These are phyloP conservation scores for Persicaria maculosa DNA, from an alignment of 148 eudicot genomes.

Conservation along the genomic window DNA sequence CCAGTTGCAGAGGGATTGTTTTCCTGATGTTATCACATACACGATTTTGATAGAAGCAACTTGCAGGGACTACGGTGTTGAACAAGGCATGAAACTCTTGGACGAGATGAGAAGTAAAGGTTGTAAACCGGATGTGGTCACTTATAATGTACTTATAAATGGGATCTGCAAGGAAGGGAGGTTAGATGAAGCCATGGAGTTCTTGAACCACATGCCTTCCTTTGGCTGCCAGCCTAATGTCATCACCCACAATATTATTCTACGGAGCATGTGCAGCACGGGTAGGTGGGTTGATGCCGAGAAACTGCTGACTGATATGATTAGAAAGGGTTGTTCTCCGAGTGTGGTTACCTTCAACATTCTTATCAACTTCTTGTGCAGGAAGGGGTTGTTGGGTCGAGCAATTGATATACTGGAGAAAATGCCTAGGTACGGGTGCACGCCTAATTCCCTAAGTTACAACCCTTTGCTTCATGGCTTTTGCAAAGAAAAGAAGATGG, in stretches of 20 bases:
- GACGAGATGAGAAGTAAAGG: conserved; percentile 76
- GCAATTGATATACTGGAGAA: conserved; percentile 58
- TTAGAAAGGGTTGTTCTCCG: conserved; percentile 52
- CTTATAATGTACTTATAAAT: conserved; percentile 64
- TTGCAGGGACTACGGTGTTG: conserved; percentile 64
- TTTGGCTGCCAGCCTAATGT: conserved; percentile 65
- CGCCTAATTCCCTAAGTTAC: conserved; percentile 60
- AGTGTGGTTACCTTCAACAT: conserved; percentile 63
- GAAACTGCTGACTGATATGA: conserved; percentile 55
- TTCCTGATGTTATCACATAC: conserved; percentile 65
- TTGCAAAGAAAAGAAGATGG: conserved; percentile 69
- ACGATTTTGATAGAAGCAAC: conserved; percentile 69
- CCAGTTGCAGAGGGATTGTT: conserved; percentile 47
- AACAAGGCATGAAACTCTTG: conserved; percentile 58
- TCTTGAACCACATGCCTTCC: conserved; percentile 42
- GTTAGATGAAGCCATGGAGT: conserved; percentile 54
- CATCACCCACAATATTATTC: conserved; percentile 48
- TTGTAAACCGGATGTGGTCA: conserved; percentile 63
- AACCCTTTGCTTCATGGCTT: conserved; percentile 63
- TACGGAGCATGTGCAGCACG: conserved; percentile 51
- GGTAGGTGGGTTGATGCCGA: conserved; percentile 70
- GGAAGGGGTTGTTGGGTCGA: conserved; percentile 53
- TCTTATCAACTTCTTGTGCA: conserved; percentile 55
- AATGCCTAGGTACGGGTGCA: conserved; percentile 57
- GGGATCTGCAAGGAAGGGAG: conserved; percentile 73